Evolutionary conservation across 1,284 basidiomycete genomes (phyloP), one percentile per base, ranked within the genome.

Genomic region (Termitomyces sp.): DNA sequence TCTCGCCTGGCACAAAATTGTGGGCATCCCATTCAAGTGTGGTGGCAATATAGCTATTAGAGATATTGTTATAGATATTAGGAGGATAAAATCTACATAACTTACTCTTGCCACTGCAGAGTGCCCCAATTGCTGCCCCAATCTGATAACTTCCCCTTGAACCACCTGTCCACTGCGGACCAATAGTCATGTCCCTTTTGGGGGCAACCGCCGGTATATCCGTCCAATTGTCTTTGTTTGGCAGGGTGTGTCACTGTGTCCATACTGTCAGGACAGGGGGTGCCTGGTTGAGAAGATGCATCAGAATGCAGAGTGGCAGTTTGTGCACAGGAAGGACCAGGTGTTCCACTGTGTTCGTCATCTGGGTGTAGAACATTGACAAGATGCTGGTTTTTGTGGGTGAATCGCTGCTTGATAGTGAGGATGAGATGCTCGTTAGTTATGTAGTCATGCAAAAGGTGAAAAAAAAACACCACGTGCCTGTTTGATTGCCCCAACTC

Each of bases 101-200:
- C 42, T 44, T 44, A 44, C 42, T 44, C 42, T 31, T 31, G 14
- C 42, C 42, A 44, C 14, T 44, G 42, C 10, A 11, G 28, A n/a
- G 26, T 44, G 28, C 42, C 42, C 42, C 42, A 44, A 18, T 31
- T 44, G 18, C 16, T 44, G 16, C 42, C 16, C 42, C 14, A 44
- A 18, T 30, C 28, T 9, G 3, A 6, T 13, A 31, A 16, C 42
- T 44, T 31, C 28, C 2, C 42, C 42, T 31, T 44, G 28, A 44
- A 44, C 42, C 42, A 44, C 18, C 1, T 31, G 18, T 44, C 26
- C 5, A 43, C 26, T 18, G 28, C 42, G 0, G n/a, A 28, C 42
- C 42, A 44, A 19, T 44, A 44, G 16, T 44, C 42, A 30, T 44
- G 42, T 28, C 42, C 42, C 13, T 44, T 44, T 44, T 44, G 42